These are phyloP conservation scores for Umbelopsis ramanniana DNA, from an alignment of 192 early-diverging fungal genomes.

Conservation along the genomic window DNA sequence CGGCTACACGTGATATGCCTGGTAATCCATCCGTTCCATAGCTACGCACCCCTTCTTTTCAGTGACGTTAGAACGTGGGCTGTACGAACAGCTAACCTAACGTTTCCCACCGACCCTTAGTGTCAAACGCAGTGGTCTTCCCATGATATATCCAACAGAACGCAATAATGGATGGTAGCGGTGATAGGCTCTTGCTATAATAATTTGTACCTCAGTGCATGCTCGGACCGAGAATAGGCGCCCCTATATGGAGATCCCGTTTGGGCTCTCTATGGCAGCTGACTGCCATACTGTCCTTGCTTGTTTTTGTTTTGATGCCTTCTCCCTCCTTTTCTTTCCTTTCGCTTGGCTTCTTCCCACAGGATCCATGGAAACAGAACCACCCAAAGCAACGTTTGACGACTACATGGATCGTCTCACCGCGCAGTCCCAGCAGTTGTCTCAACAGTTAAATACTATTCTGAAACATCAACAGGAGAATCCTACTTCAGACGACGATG, in stretches of 20 bases:
- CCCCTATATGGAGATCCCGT: background rate
- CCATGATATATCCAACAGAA: no score
- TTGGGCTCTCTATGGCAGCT: background rate
- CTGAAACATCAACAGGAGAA: background rate
- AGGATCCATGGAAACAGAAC: background rate
- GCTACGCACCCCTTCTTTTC: no score
- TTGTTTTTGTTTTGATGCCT: background rate
- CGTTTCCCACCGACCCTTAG: no score
- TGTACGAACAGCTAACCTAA: no score
- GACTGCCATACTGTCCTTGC: background rate
- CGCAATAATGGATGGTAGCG: no score
- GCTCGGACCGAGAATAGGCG: background rate
- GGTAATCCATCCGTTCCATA: no score
- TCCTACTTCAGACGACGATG: background rate
- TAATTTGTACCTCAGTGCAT: background rate
- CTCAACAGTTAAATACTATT: background rate
- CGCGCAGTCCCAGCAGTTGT: background rate
- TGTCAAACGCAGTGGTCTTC: no score
- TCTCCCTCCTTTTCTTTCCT: background rate
- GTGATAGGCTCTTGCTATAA: no score
- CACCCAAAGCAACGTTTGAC: background rate
- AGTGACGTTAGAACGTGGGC: no score
- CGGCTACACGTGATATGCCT: no score
- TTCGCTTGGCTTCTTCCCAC: background rate
- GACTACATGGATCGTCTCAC: slow-evolving; percentile 4